Conservation (phyloP, 2,329 filamentous ascomycete genomes). For the Sphaerostilbella broomeana region DNA sequence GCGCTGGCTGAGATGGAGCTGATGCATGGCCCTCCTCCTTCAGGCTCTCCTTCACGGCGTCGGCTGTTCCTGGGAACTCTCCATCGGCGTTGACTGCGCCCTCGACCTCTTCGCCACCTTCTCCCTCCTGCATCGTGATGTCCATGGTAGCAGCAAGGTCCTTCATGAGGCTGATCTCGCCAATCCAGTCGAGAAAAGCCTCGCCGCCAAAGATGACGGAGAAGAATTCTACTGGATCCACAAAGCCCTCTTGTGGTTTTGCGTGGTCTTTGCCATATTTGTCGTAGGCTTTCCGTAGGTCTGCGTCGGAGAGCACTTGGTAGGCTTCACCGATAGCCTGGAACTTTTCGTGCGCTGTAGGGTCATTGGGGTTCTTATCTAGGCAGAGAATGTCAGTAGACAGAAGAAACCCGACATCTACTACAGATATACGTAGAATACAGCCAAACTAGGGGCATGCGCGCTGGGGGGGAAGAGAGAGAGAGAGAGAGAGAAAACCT, state of each 20-base stretch:
- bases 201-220: conserved; percentile 97
- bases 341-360: conserved; percentile 88
- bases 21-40: conserved; percentile 31
- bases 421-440: background rate
- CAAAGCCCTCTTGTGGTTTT: conserved; percentile 84
- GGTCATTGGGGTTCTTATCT: conserved; percentile 98
- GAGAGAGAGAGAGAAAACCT: too few species aligned
- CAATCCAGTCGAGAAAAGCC: conserved; percentile 92
- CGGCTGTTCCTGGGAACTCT: conserved; percentile 52
- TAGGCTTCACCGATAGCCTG: conserved; percentile 74
- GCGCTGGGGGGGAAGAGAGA: too few species aligned
- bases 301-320: conserved; percentile 77
- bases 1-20: conserved; percentile 21
- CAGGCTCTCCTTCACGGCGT: conserved; percentile 50
- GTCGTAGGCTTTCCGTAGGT: conserved; percentile 88
- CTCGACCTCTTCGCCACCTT: conserved; percentile 45
- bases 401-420: too few species aligned
- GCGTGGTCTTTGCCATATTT: conserved; percentile 95
- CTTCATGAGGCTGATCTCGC: conserved; percentile 97
- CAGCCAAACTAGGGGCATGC: conserved; percentile 3
- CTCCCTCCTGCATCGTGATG: conserved; percentile 81
- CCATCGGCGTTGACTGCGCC: conserved; percentile 42
- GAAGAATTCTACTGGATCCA: conserved; percentile 96
- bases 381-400: conserved; percentile 7
- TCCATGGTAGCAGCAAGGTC: conserved; percentile 98